These are phyloP conservation scores for Pyrus hybrid DNA, from an alignment of 331 rosid species.

Conservation along the genomic window DNA sequence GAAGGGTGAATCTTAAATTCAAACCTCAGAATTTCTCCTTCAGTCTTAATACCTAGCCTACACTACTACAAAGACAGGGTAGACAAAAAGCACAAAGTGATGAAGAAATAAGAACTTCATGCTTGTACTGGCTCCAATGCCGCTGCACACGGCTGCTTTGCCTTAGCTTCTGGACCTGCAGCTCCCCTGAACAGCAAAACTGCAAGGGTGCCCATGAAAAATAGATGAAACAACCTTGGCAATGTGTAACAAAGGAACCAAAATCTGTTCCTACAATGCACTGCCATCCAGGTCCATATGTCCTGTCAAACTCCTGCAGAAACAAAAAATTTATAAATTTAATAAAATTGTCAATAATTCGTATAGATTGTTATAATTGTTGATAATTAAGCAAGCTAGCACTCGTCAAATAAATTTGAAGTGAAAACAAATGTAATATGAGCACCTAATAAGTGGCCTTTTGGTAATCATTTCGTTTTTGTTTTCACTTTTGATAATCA, in stretches of 20 bases:
- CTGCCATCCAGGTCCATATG: conserved; percentile 80
- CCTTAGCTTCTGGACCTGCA: conserved; percentile 34
- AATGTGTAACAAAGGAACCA: conserved; percentile 89
- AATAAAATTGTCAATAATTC: no score
- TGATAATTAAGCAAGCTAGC: not conserved
- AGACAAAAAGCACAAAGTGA: not conserved
- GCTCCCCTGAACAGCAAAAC: conserved; percentile 77
- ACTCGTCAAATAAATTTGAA: not conserved
- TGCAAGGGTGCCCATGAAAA: conserved; percentile 63
- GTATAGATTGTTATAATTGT: no score
- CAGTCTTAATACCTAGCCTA: not conserved
- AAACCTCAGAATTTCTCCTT: not conserved
- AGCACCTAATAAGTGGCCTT: no score
- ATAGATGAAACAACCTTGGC: conserved; percentile 68
- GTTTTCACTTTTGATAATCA: no score
- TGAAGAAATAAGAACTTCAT: not conserved
- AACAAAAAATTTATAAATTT: not conserved
- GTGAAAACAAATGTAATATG: not conserved
- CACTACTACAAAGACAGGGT: not conserved
- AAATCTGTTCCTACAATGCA: conserved; percentile 91
- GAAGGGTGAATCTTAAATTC: not conserved
- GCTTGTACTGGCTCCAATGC: conserved; percentile 32
- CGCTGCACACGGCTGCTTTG: conserved; percentile 35
- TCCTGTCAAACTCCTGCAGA: conserved; percentile 67
- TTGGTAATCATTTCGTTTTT: no score